Evolutionary conservation across 176 grass and related monocot species (phyloP), one percentile per base, ranked within the genome.

Genomic region (Oryza glumipatula): DNA sequence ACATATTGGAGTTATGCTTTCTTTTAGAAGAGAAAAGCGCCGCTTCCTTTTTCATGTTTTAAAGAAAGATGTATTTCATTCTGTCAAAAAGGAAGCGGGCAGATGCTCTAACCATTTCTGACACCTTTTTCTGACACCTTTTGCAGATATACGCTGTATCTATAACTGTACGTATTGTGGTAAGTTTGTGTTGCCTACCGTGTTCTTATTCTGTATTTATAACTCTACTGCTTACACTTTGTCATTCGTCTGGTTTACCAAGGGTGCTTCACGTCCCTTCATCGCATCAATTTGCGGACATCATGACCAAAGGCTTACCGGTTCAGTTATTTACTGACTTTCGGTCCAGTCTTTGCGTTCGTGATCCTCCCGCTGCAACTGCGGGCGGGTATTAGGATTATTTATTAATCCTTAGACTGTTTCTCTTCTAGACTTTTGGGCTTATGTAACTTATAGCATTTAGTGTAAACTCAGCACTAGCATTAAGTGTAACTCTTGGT

Each of bases 91-190:
- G 66, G 43, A 38, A 54, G 28, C 26, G 71, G 65, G 19, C 23
- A 78, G 67, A 85, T 73, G 3, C 35, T 39, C 35, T 39, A 82
- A 39, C 68, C 19, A 13, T 67, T 84, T 81, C 6, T 84, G 14
- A 35, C 19, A 85, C 28, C 9, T 63, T 65, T 82, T 76, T 81
- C 6, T 84, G 14, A 35, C 19, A 85, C 28, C 9, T 63, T 65
- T 82, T 76, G 79, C 83, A 92, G 90, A 92, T 92, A 88, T 92
- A 92, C n/a, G 86, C 86, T 79, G 90, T 88, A 3, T 92, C 90
- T 64, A 86, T 92, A 65, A 92, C 90, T 24, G 86, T 92, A 14
- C 79, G 86, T 71, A 92, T 92, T 70, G 90, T 92, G 90, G 90
- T 92, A 88, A 92, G 90, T 74, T 79, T 72, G n/a, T 82, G 60